Conservation (phyloP, 345 rosid species). For the Euphorbia peplus region DNA sequence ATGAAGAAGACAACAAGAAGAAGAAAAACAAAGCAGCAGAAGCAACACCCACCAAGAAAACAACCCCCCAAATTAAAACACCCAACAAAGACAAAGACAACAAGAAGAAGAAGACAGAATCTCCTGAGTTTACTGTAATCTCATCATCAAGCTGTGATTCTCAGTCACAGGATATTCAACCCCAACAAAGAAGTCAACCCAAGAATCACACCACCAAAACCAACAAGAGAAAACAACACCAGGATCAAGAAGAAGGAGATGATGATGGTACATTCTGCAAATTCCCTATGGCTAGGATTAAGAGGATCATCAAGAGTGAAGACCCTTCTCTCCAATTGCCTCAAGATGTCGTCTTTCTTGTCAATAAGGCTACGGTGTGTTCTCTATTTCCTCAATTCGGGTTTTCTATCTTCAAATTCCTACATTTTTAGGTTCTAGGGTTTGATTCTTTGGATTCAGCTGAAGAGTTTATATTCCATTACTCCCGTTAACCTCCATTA, state of each 20-base stretch:
- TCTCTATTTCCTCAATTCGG: not conserved
- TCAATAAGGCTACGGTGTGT: constrained; percentile 75
- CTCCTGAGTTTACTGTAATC: not conserved
- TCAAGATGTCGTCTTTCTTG: constrained; percentile 67
- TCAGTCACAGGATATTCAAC: constrained; percentile 1
- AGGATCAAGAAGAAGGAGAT: constrained; percentile 30
- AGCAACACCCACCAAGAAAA: constrained; percentile 2
- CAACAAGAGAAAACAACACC: constrained; percentile 14
- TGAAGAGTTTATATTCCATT: no score
- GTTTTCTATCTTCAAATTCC: not conserved
- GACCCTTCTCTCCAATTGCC: constrained; percentile 32
- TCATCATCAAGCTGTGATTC: constrained; percentile 15
- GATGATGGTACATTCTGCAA: constrained; percentile 38
- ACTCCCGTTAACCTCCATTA: no score
- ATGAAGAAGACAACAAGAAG: constrained; percentile 11
- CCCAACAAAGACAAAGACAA: not conserved
- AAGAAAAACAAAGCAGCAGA: constrained; percentile 2
- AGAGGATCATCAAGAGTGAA: constrained; percentile 59
- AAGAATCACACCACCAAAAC: not conserved
- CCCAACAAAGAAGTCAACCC: not conserved
- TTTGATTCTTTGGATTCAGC: not conserved
- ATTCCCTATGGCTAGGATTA: constrained; percentile 73
- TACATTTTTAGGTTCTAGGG: constrained; percentile 1
- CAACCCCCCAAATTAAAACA: constrained; percentile 3
- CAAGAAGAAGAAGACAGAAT: constrained; percentile 8